Percentiles rank a stretch among this genome's conserved stretches.
Conservation (phyloP, 208 protist species). For the Acanthamoeba healyi region DNA sequence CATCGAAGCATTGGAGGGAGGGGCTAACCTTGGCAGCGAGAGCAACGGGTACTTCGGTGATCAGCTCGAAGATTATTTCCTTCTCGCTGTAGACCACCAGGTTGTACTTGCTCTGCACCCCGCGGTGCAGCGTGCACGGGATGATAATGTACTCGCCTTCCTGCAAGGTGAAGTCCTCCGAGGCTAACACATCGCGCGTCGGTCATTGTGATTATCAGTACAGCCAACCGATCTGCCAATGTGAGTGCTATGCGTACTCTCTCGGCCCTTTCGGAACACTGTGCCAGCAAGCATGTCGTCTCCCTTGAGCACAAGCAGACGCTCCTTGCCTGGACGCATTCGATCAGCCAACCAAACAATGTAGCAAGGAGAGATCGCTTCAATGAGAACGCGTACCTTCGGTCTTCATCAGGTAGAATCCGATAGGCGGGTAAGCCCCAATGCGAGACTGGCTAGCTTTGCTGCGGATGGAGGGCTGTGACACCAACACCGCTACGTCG, state of each 20-base stretch:
- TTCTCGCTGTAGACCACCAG: slow-evolving; percentile 71
- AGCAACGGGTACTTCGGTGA: background rate
- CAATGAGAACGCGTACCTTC: background rate
- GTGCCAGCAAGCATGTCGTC: slow-evolving; percentile 12
- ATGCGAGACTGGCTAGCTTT: background rate
- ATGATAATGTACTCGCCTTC: slow-evolving; percentile 64
- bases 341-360: background rate
- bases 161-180: slow-evolving; percentile 59
- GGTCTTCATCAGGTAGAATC: slow-evolving; percentile 54
- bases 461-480: slow-evolving; percentile 39
- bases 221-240: background rate
- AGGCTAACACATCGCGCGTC: slow-evolving; percentile 4
- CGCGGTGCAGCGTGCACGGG: slow-evolving; percentile 47
- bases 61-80: slow-evolving; percentile 34
- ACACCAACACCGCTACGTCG: slow-evolving; percentile 1
- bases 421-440: slow-evolving; percentile 40
- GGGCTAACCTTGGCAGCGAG: background rate
- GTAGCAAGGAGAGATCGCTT: background rate
- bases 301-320: background rate
- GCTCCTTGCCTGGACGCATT: background rate
- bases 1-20: background rate
- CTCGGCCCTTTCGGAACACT: slow-evolving; percentile 52
- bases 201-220: background rate
- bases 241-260: background rate
- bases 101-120: slow-evolving; percentile 44